A percentile compares a stretch with the other conserved stretches of the same genome.
Conservation (phyloP, 441 rosid species). For the Croton laevigatus region DNA sequence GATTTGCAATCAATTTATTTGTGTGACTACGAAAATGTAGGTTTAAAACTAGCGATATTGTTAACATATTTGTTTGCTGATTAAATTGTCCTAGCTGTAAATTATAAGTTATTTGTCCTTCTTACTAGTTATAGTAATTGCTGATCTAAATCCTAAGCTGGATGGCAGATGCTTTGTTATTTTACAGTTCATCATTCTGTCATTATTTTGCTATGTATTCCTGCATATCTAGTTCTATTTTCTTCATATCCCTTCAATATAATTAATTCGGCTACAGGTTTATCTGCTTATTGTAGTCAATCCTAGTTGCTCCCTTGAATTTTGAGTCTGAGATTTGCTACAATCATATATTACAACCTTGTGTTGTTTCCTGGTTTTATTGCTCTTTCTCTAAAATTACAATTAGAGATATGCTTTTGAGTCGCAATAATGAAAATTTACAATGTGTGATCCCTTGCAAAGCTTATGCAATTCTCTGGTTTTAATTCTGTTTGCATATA, state of each 20-base stretch:
- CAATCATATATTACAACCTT: not conserved
- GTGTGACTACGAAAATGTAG: not conserved
- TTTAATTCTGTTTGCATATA: no score
- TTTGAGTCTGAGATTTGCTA: conserved; percentile 1
- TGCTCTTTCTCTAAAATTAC: not conserved
- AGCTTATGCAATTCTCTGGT: no score
- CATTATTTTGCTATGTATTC: not conserved
- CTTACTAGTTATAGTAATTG: not conserved
- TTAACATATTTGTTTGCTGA: not conserved
- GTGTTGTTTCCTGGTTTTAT: not conserved
- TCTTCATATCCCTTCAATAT: not conserved
- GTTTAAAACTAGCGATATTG: not conserved
- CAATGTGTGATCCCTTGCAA: no score
- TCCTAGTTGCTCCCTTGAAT: not conserved
- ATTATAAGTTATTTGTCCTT: not conserved
- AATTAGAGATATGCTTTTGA: not conserved
- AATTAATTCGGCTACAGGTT: not conserved
- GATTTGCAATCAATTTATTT: not conserved
- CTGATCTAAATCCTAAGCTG: not conserved
- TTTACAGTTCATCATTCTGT: not conserved
- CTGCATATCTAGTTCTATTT: not conserved
- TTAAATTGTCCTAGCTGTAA: not conserved
- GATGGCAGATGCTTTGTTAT: not conserved
- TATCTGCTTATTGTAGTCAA: not conserved
- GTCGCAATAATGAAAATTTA: no score